Base-by-base conservation (phyloP, 2,329 filamentous ascomycete genomes). In the Alternaria sp. region DNA sequence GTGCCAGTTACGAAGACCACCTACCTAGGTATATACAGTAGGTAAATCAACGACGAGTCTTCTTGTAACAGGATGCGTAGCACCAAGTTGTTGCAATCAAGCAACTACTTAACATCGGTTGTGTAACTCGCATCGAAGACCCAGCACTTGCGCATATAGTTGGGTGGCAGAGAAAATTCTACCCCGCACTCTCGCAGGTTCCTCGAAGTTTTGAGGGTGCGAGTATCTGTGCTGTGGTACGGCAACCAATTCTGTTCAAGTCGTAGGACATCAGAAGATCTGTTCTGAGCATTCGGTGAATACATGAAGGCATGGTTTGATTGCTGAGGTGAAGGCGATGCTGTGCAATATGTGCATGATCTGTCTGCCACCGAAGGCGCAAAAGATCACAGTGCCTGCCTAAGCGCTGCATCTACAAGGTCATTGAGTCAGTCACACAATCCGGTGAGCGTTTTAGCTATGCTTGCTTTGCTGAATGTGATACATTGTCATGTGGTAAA, bases 241-340 rank as follows among this genome's bases (percentile, higher is more conserved):
- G 12, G 20, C 20, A 12, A 16, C 11, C 32, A 36, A 18, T 38
- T 26, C 36, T 36, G 30, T 24, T n/a, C 8, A 36, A 36, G 20
- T 38, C 20, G 38, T 20, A 26, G 46, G 34, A 36, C 32, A 22
- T 18, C 16, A 38, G 4, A 14, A 12, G 46, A 14, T n/a, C 34
- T 36, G 7, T 48, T 18, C n/a, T 22, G 30, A 24, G 32, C 22
- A 14, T 48, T 36, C 46, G 12, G 20, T 20, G 20, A 4, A 28
- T 59, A 56, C 62, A 62, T 57, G 63, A 65, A 24, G 8, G 20
- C n/a, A 8, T 22, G 7, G 39, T 24, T 24, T 6, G 3, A 24
- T 24, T 12, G 11, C 14, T 49, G 20, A 18, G 48, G 51, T 30
- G 34, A 20, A 49, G 8, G 24, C 63, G 62, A 66, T 65, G 64